phyloP scores from a whole-genome alignment of 2,329 filamentous ascomycete species.

The Talaromyces sp. region DNA sequence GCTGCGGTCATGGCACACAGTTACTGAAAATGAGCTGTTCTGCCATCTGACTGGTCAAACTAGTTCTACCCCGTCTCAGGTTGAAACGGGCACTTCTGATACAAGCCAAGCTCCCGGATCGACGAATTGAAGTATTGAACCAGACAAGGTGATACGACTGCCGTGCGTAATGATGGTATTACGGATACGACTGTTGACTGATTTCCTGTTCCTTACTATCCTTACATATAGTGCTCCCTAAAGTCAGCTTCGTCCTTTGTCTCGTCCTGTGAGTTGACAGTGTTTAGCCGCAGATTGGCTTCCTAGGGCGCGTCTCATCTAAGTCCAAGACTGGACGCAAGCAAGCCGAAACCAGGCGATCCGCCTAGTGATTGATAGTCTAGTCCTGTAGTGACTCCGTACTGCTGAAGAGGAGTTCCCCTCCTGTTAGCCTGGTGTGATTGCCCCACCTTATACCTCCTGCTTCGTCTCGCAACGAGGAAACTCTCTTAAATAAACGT shows the following conservation, averaged over 20 bases:
- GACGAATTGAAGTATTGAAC: constrained; percentile 8
- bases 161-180: neutral
- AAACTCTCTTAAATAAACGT: neutral
- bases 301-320: constrained; percentile 6
- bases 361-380: neutral
- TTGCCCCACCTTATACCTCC: constrained; percentile 18
- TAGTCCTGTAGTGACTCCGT: neutral
- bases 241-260: neutral
- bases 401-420: neutral
- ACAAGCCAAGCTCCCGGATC: constrained; percentile 12
- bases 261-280: neutral
- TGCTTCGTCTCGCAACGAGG: constrained; percentile 15
- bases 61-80: neutral
- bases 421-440: constrained; percentile 15
- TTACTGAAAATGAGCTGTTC: neutral
- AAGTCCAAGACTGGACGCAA: constrained; percentile 1
- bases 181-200: neutral
- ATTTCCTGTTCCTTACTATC: constrained; percentile 5
- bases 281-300: constrained; percentile 2
- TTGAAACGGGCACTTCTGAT: constrained; percentile 2
- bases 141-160: neutral
- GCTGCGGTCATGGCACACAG: neutral
- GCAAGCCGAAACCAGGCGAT: neutral
- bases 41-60: neutral
- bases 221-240: neutral